phyloP scores from a whole-genome alignment of 2,329 filamentous ascomycete species.

The Fusarium sp. region DNA sequence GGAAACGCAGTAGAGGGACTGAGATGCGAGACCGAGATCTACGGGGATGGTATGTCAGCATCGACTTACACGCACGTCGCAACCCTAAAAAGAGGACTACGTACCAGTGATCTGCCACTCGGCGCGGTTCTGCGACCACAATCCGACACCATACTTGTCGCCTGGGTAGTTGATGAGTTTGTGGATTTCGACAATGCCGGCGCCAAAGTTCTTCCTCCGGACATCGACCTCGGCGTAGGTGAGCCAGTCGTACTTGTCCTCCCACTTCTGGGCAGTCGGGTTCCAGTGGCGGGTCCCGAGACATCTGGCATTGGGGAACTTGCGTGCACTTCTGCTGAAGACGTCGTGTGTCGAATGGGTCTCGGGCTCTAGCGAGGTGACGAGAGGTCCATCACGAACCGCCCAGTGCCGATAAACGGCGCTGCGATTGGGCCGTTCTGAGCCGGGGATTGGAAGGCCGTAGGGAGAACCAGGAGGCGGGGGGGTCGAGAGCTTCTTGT shows the following conservation, averaged over 20 bases:
- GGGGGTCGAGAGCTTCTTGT: conserved; percentile 70
- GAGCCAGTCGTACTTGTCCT: conserved; percentile 85
- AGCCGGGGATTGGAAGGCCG: conserved; percentile 82
- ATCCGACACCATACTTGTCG: conserved; percentile 80
- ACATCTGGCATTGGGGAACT: conserved; percentile 78
- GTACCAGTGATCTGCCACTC: conserved; percentile 89
- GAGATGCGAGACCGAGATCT: conserved; percentile 91
- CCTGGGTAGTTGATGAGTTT: conserved; percentile 75
- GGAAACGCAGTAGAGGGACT: conserved; percentile 90
- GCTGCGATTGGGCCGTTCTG: conserved; percentile 80
- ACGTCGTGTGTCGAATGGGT: conserved; percentile 83
- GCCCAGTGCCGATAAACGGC: conserved; percentile 88
- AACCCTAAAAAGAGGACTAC: conserved; percentile 28
- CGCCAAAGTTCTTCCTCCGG: conserved; percentile 87
- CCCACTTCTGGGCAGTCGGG: conserved; percentile 78
- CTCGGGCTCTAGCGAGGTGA: conserved; percentile 80
- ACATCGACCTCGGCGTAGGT: conserved; percentile 85
- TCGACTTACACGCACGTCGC: conserved; percentile 19
- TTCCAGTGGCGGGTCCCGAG: conserved; percentile 89
- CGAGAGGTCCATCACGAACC: conserved; percentile 78
- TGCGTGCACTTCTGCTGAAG: conserved; percentile 79
- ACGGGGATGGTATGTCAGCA: conserved; percentile 28
- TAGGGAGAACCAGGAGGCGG: conserved; percentile 85
- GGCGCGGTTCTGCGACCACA: conserved; percentile 89
- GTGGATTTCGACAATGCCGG: conserved; percentile 87